These are phyloP conservation scores for Thalassiosira profunda DNA, from an alignment of 108 stramenopile genomes.

Conservation along the genomic window DNA sequence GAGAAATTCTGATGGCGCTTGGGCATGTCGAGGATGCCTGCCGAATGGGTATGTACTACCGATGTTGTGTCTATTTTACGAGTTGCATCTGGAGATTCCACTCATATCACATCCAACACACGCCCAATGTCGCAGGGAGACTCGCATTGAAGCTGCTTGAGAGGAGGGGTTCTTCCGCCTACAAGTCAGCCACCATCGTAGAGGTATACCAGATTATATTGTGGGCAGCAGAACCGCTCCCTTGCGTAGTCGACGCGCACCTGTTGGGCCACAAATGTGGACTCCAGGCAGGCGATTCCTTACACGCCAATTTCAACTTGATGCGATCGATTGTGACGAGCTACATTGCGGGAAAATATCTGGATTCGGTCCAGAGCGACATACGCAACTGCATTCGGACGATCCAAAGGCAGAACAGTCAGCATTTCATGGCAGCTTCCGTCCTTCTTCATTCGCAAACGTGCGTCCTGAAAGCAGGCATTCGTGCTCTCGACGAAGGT, in stretches of 20 bases:
- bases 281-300: conserved; percentile 9
- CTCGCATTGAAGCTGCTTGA: conserved; percentile 7
- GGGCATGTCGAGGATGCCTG: not conserved
- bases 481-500: not conserved
- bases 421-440: not conserved
- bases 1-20: not conserved
- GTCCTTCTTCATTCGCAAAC: conserved; percentile 1
- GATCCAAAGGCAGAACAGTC: conserved; percentile 7
- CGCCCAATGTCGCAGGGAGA: not conserved
- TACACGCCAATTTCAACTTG: not conserved
- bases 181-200: not conserved
- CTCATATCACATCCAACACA: not conserved
- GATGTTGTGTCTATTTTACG: not conserved
- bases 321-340: not conserved
- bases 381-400: not conserved
- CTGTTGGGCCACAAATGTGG: not conserved
- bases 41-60: conserved; percentile 1
- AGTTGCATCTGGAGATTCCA: not conserved
- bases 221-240: conserved; percentile 18
- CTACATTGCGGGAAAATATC: conserved; percentile 9
- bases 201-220: not conserved
- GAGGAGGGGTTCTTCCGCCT: not conserved
- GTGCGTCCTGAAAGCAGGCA: not conserved
- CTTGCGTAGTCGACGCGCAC: conserved; percentile 5
- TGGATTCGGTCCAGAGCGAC: not conserved